Conservation (phyloP, 2,329 filamentous ascomycete species). For the Ophiostoma piceae region DNA sequence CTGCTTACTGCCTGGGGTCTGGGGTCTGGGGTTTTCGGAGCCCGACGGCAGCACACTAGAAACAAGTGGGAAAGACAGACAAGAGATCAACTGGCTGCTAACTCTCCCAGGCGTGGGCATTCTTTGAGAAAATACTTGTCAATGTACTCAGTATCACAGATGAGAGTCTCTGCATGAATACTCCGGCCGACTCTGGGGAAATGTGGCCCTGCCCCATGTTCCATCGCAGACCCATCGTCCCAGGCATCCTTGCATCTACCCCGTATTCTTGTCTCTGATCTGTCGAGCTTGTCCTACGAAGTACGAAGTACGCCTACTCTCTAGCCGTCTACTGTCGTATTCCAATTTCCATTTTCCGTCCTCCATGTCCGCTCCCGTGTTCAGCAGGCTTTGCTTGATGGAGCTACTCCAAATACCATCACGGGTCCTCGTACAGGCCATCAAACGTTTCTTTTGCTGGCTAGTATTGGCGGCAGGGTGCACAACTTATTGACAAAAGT, state of each 20-base stretch:
- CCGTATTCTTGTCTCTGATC: conserved; percentile 1
- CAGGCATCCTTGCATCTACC: conserved; percentile 13
- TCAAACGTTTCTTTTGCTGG: neutral
- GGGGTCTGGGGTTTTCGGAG: conserved; percentile 8
- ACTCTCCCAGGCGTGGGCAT: neutral
- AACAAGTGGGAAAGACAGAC: neutral
- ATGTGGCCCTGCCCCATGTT: neutral
- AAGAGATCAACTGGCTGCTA: neutral
- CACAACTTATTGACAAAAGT: neutral
- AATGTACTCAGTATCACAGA: neutral
- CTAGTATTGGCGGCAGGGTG: neutral
- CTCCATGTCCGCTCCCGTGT: neutral
- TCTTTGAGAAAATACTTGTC: neutral
- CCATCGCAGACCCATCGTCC: neutral
- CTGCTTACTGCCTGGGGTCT: neutral
- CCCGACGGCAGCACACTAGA: neutral
- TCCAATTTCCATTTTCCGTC: conserved; percentile 2
- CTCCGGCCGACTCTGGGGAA: conserved; percentile 5
- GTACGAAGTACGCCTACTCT: too few relatives aligned
- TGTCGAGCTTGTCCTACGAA: neutral
- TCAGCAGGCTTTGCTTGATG: neutral
- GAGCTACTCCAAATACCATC: neutral
- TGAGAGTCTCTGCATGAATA: neutral
- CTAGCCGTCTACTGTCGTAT: neutral
- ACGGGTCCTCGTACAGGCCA: neutral